Percentiles rank a stretch among this genome's conserved stretches.
These are phyloP conservation scores for Trichophyton equinum DNA, from an alignment of 2,329 filamentous ascomycete species.

Conservation along the genomic window DNA sequence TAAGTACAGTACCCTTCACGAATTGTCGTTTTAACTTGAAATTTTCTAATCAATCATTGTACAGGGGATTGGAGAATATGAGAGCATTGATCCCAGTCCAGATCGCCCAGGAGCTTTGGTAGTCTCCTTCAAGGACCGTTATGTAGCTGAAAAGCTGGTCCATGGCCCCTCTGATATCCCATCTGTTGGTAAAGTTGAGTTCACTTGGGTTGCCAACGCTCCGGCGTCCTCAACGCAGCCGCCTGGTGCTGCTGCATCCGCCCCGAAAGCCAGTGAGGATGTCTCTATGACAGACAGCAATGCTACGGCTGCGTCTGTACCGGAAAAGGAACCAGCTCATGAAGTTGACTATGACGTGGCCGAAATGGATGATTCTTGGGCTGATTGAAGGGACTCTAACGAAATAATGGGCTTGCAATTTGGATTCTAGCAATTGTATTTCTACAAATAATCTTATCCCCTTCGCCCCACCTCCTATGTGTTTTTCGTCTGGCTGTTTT, in stretches of 20 bases:
- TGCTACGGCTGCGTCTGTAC: background rate
- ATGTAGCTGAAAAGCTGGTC: conserved; percentile 44
- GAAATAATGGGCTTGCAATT: background rate
- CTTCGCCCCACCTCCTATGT: background rate
- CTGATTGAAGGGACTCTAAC: conserved; percentile 13
- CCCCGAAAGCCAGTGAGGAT: conserved; percentile 18
- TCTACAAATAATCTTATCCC: background rate
- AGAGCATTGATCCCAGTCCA: conserved; percentile 32
- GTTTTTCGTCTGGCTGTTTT: too few species aligned
- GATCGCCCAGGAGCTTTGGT: conserved; percentile 30
- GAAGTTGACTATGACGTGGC: conserved; percentile 42
- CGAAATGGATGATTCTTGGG: conserved; percentile 37
- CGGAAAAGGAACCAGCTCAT: conserved; percentile 15
- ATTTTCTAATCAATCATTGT: background rate
- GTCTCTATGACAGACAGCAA: conserved; percentile 18
- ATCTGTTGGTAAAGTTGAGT: conserved; percentile 41
- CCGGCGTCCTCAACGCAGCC: conserved; percentile 14
- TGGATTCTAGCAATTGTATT: background rate
- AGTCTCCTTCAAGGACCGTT: conserved; percentile 37
- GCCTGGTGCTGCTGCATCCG: conserved; percentile 11
- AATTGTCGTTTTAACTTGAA: background rate
- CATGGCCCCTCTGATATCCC: conserved; percentile 37
- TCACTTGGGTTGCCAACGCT: conserved; percentile 41
- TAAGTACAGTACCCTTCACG: conserved; percentile 18
- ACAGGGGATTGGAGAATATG: conserved; percentile 36